A percentile compares a stretch with the other conserved stretches of the same genome.
These are phyloP conservation scores for Dactylonectria macrodidyma DNA, from an alignment of 2,329 filamentous ascomycete species.

Conservation along the genomic window DNA sequence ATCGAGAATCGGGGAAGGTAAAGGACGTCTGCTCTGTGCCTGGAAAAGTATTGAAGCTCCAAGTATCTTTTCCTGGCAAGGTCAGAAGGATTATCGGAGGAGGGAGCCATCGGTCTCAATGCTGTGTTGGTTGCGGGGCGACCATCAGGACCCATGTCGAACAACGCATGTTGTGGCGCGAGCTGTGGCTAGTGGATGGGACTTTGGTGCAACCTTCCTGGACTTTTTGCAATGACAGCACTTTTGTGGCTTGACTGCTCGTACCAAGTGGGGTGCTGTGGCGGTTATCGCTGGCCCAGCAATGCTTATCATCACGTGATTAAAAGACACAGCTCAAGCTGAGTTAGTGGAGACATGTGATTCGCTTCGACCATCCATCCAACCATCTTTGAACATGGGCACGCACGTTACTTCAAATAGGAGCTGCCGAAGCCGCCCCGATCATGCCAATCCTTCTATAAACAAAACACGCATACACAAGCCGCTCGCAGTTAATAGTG, in stretches of 20 bases:
- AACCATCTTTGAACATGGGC: too few species aligned
- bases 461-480: neutral
- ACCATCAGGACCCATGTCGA: slow-evolving; percentile 24
- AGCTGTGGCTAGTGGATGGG: slow-evolving; percentile 1
- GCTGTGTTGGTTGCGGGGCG: slow-evolving; percentile 37
- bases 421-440: neutral
- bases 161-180: slow-evolving; percentile 26
- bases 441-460: neutral
- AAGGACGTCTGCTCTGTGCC: neutral
- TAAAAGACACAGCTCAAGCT: neutral
- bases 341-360: neutral
- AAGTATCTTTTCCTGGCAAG: slow-evolving; percentile 10
- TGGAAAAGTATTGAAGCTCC: slow-evolving; percentile 3
- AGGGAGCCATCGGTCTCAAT: slow-evolving; percentile 4
- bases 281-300: neutral
- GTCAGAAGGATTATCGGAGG: slow-evolving; percentile 14
- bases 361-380: neutral
- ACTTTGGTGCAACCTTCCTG: neutral
- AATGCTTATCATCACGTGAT: slow-evolving; percentile 17
- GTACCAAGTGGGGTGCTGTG: slow-evolving; percentile 7
- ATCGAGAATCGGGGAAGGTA: neutral
- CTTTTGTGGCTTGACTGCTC: slow-evolving; percentile 4
- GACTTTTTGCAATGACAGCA: slow-evolving; percentile 2
- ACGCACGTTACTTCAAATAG: neutral
- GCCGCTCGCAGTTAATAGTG: neutral